Percentiles rank a stretch among this genome's conserved stretches.
phyloP scores from a whole-genome alignment of 106 monocot genomes.

The Apostasia shenzhenica region DNA sequence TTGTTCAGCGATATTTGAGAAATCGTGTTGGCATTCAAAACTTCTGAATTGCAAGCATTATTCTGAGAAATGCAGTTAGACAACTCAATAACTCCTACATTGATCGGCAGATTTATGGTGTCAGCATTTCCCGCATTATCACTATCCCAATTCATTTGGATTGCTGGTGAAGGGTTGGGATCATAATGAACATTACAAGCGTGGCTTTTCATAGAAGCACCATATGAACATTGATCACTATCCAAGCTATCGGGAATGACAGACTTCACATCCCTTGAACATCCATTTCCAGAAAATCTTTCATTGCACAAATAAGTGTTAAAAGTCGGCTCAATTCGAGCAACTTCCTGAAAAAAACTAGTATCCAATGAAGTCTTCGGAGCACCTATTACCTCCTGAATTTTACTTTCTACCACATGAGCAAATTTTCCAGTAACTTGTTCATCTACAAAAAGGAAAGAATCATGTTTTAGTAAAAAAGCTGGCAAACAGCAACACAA shows the following conservation, averaged over 20 bases:
- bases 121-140: slow-evolving; percentile 2
- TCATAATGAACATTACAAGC: slow-evolving; percentile 9
- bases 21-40: slow-evolving; percentile 10
- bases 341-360: slow-evolving; percentile 7
- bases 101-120: slow-evolving; percentile 6
- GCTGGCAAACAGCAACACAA: background rate
- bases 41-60: slow-evolving; percentile 9
- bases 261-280: slow-evolving; percentile 18
- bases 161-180: background rate
- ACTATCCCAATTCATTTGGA: slow-evolving; percentile 3
- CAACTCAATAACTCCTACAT: slow-evolving; percentile 1
- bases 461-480: background rate
- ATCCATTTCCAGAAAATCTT: slow-evolving; percentile 15
- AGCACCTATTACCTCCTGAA: slow-evolving; percentile 2
- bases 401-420: slow-evolving; percentile 12
- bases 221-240: slow-evolving; percentile 21
- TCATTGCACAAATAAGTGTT: slow-evolving; percentile 12
- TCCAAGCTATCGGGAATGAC: slow-evolving; percentile 78
- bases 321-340: background rate
- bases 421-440: slow-evolving; percentile 7
- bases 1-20: slow-evolving; percentile 13
- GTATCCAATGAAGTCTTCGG: background rate
- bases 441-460: slow-evolving; percentile 22
- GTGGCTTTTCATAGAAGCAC: slow-evolving; percentile 5
- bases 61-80: slow-evolving; percentile 1